These are phyloP conservation scores for Talaromyces funiculosus DNA, from an alignment of 2,329 filamentous ascomycete species.

Conservation along the genomic window DNA sequence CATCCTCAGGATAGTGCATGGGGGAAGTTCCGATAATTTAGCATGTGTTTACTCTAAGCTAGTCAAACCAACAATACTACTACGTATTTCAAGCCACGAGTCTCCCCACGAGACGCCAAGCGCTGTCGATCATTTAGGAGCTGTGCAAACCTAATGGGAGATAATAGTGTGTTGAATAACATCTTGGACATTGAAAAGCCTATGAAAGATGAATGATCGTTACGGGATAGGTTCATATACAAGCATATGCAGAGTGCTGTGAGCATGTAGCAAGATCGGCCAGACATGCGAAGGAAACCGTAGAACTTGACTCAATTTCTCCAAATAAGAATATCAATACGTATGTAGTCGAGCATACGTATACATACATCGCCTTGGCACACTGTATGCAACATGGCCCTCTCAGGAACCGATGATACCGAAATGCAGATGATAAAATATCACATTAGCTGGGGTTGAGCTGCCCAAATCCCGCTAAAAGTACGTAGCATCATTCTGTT, in stretches of 20 bases:
- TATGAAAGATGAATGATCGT: neutral
- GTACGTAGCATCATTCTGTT: neutral
- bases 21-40: neutral
- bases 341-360: neutral
- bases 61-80: neutral
- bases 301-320: neutral
- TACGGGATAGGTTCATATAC: neutral
- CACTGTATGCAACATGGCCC: neutral
- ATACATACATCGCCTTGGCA: neutral
- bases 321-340: neutral
- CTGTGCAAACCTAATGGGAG: neutral
- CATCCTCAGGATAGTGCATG: neutral
- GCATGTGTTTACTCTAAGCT: neutral
- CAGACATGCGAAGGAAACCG: neutral
- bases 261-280: neutral
- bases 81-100: slow-evolving; percentile 6
- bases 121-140: slow-evolving; percentile 4
- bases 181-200: neutral
- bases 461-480: no score
- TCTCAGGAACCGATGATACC: neutral
- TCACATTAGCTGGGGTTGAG: neutral
- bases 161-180: neutral
- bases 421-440: neutral
- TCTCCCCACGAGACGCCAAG: neutral
- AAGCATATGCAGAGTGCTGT: neutral